These are phyloP conservation scores for Sanghuangporus sanghuang DNA, from an alignment of 1,284 basidiomycete genomes.

Conservation along the genomic window DNA sequence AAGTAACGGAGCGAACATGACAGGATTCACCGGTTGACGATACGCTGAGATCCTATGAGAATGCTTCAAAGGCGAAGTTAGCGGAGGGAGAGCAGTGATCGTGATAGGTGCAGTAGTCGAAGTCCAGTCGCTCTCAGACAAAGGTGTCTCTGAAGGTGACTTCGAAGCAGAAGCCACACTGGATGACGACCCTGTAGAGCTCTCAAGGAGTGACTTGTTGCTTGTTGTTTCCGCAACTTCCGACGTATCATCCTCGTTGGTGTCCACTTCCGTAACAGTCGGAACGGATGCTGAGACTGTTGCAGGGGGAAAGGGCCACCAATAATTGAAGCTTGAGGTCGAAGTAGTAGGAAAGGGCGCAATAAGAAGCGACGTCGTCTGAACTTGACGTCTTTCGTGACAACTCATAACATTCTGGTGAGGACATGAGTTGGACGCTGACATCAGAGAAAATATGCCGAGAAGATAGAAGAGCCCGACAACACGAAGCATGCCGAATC, in stretches of 20 bases:
- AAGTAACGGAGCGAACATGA: constrained; percentile 38
- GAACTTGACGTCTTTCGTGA: not conserved
- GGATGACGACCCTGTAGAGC: not conserved
- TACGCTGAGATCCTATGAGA: constrained; percentile 19
- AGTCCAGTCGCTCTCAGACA: constrained; percentile 1
- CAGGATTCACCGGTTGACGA: constrained; percentile 27
- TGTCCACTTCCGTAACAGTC: not conserved
- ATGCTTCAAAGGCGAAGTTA: constrained; percentile 23
- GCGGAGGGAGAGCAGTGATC: constrained; percentile 39
- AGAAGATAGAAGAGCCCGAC: not conserved
- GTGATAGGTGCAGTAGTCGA: constrained; percentile 18
- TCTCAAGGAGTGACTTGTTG: not conserved
- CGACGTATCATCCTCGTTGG: not conserved
- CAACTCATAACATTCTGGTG: not conserved
- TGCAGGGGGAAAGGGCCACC: constrained; percentile 29
- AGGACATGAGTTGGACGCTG: not conserved
- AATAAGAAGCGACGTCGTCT: not conserved
- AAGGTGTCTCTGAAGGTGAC: not conserved
- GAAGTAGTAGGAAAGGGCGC: not conserved
- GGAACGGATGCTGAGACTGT: constrained; percentile 13
- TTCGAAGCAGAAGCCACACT: not conserved
- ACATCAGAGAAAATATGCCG: not conserved
- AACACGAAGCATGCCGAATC: not conserved
- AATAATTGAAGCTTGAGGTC: constrained; percentile 22
- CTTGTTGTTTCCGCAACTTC: not conserved